These are phyloP conservation scores for Thozetella sp. DNA, from an alignment of 495 filamentous ascomycete species.

Conservation along the genomic window DNA sequence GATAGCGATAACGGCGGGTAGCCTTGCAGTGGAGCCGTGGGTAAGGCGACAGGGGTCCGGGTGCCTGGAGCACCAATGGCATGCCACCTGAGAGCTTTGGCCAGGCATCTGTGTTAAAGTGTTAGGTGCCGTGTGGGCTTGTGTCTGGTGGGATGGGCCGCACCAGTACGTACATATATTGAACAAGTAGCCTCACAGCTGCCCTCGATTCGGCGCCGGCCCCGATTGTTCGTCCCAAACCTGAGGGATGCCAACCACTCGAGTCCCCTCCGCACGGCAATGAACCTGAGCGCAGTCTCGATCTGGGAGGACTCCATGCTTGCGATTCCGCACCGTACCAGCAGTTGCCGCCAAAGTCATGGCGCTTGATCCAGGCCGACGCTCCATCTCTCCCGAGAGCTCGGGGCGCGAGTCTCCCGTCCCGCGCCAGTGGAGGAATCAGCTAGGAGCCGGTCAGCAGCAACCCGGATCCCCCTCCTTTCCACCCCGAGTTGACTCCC, in stretches of 20 bases:
- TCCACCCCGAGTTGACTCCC: conserved; percentile 16
- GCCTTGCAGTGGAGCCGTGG: background rate
- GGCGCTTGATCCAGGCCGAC: conserved; percentile 71
- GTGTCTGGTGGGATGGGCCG: background rate
- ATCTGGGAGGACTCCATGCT: background rate
- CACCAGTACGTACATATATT: background rate
- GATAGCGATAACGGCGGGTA: background rate
- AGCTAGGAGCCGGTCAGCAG: conserved; percentile 46
- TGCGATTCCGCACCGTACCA: background rate
- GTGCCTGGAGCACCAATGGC: background rate
- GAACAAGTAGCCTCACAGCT: background rate
- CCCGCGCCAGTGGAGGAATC: conserved; percentile 60
- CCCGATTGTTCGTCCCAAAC: background rate
- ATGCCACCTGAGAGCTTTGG: conserved; percentile 1
- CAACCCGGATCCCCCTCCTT: background rate
- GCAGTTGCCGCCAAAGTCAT: conserved; percentile 42
- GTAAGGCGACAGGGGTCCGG: background rate
- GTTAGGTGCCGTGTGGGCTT: too few species aligned
- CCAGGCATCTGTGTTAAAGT: background rate
- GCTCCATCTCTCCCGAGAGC: conserved; percentile 74
- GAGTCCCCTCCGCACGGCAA: background rate
- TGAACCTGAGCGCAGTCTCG: background rate
- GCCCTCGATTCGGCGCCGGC: background rate
- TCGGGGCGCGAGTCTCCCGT: conserved; percentile 75
- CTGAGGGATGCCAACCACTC: background rate